These are phyloP conservation scores for Macrophomina phaseolina DNA, from an alignment of 2,329 filamentous ascomycete genomes.

Conservation along the genomic window DNA sequence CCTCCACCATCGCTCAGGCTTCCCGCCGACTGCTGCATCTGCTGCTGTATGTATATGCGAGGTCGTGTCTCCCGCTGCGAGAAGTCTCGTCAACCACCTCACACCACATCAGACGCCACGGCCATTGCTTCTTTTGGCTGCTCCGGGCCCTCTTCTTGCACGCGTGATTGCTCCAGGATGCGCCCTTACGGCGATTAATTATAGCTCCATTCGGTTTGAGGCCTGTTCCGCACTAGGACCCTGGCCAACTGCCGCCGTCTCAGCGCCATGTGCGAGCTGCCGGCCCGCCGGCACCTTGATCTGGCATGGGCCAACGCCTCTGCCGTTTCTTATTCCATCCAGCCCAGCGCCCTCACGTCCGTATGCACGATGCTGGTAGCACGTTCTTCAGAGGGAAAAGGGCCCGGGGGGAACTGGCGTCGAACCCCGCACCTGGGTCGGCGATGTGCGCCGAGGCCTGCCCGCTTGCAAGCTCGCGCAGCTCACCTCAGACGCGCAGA, in stretches of 20 bases:
- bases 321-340: slow-evolving; percentile 23
- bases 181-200: neutral
- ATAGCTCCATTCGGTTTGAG: slow-evolving; percentile 14
- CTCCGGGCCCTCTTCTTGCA: slow-evolving; percentile 13
- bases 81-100: neutral
- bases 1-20: neutral
- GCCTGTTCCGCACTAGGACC: slow-evolving; percentile 2
- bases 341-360: neutral
- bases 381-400: slow-evolving; percentile 8
- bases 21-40: neutral
- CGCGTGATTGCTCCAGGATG: neutral
- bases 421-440: slow-evolving; percentile 4
- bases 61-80: neutral
- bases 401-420: neutral
- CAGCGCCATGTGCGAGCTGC: slow-evolving; percentile 11
- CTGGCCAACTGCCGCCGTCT: slow-evolving; percentile 5
- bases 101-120: slow-evolving; percentile 6
- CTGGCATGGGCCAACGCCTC: slow-evolving; percentile 10
- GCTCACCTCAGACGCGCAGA: neutral
- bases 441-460: neutral
- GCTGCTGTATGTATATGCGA: neutral
- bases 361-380: slow-evolving; percentile 13
- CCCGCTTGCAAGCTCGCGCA: slow-evolving; percentile 1
- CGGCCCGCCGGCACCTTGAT: slow-evolving; percentile 8
- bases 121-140: neutral